Evolutionary conservation across 2,329 filamentous ascomycete genomes (phyloP).

Genomic region (Epichloe typhina): DNA sequence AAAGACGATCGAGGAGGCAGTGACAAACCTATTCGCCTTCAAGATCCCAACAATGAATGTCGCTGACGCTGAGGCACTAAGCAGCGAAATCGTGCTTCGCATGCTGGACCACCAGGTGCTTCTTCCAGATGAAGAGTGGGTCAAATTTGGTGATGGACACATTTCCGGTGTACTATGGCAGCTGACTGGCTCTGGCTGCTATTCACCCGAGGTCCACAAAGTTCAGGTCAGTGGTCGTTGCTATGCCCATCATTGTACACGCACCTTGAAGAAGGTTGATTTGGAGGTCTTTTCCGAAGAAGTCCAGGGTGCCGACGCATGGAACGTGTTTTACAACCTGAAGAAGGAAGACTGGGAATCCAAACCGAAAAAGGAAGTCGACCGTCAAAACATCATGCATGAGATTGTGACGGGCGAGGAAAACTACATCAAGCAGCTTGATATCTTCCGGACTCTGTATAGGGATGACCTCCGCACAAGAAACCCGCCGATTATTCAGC

Average conservation of each 20-base stretch:
- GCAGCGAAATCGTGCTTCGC: constrained; percentile 59
- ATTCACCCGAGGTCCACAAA: constrained; percentile 72
- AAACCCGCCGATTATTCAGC: constrained; percentile 68
- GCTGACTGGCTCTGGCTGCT: constrained; percentile 81
- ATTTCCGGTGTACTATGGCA: constrained; percentile 90
- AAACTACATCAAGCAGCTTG: constrained; percentile 75
- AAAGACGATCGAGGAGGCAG: constrained; percentile 72
- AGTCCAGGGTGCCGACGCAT: constrained; percentile 58
- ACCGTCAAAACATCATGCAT: constrained; percentile 86
- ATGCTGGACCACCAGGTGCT: constrained; percentile 73
- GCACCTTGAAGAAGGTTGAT: constrained; percentile 90
- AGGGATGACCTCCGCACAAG: constrained; percentile 62
- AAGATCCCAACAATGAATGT: constrained; percentile 99
- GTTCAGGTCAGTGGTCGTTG: constrained; percentile 60
- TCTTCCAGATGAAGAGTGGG: constrained; percentile 89
- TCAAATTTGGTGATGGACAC: constrained; percentile 71
- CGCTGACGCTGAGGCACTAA: constrained; percentile 83
- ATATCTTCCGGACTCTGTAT: constrained; percentile 75
- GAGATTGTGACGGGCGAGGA: constrained; percentile 94
- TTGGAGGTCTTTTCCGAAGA: constrained; percentile 61
- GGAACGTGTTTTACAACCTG: constrained; percentile 79
- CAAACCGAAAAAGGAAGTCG: constrained; percentile 73
- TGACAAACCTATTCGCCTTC: constrained; percentile 79
- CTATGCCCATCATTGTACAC: constrained; percentile 87
- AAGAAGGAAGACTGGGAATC: constrained; percentile 62